Conservation (phyloP, 2,329 filamentous ascomycete genomes). For the Plectosphaerella sp. region DNA sequence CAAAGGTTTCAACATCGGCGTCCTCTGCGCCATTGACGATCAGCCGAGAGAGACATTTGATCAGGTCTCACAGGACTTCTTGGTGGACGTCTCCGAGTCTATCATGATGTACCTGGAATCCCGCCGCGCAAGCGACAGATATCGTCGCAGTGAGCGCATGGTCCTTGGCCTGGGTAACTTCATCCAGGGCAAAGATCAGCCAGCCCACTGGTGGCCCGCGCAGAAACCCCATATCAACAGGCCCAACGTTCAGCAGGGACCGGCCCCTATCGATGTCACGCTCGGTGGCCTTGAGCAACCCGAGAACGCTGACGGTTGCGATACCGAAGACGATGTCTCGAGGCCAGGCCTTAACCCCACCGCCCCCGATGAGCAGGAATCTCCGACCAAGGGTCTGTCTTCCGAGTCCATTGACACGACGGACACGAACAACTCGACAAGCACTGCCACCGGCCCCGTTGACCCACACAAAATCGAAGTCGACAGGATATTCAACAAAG, state of each 20-base stretch:
- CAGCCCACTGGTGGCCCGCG: background rate
- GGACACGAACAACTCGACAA: background rate
- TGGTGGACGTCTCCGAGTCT: slow-evolving; percentile 24
- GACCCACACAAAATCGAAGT: slow-evolving; percentile 10
- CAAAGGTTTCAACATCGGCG: slow-evolving; percentile 37
- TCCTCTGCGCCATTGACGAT: slow-evolving; percentile 26
- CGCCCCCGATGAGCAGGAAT: background rate
- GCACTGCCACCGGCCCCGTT: background rate
- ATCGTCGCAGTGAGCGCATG: slow-evolving; percentile 30
- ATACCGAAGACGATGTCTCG: background rate
- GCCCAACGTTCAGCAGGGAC: background rate
- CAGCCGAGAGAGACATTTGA: slow-evolving; percentile 21
- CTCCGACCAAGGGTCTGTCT: slow-evolving; percentile 4
- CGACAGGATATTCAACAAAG: slow-evolving; percentile 32
- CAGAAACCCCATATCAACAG: background rate
- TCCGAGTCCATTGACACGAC: slow-evolving; percentile 6
- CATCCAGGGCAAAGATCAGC: slow-evolving; percentile 23
- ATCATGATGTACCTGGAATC: slow-evolving; percentile 33
- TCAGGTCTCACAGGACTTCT: slow-evolving; percentile 16
- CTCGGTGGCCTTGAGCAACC: background rate
- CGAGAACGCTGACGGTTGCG: background rate
- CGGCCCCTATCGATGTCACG: background rate
- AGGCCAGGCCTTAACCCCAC: slow-evolving; percentile 9
- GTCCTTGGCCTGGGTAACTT: slow-evolving; percentile 29
- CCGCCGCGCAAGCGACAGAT: slow-evolving; percentile 21